A percentile compares a stretch with the other conserved stretches of the same genome.
phyloP scores from a whole-genome alignment of 768 basidiomycete species.

The Pleurotus salmoneostramineus region DNA sequence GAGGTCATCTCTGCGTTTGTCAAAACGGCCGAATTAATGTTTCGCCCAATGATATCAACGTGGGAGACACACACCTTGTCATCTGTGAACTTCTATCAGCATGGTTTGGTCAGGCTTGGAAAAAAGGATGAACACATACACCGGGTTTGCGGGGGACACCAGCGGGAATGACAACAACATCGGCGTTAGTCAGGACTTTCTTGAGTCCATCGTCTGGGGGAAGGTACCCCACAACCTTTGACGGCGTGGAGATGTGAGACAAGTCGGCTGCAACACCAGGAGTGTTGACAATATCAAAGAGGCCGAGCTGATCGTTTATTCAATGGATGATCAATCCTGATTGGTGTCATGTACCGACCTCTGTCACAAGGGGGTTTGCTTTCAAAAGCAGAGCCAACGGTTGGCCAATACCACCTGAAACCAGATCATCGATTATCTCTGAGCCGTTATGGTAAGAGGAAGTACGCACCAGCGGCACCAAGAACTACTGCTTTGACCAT shows the following conservation, averaged over 20 bases:
- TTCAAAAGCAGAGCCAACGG: conserved; percentile 92
- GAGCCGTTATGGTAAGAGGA: conserved; percentile 11
- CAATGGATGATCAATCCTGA: neutral
- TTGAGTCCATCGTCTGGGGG: conserved; percentile 78
- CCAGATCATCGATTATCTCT: conserved; percentile 7
- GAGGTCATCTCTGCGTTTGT: conserved; percentile 71
- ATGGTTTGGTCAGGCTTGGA: neutral
- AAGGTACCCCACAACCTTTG: conserved; percentile 80
- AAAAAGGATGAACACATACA: conserved; percentile 43
- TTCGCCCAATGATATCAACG: conserved; percentile 1
- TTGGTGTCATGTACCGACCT: conserved; percentile 37
- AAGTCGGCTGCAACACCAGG: conserved; percentile 96
- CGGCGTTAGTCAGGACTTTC: conserved; percentile 79
- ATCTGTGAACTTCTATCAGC: neutral
- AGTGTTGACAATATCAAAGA: conserved; percentile 97
- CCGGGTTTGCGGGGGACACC: conserved; percentile 96
- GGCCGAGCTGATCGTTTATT: conserved; percentile 52
- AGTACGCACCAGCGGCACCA: conserved; percentile 78
- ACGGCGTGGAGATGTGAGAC: conserved; percentile 87
- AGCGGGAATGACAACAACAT: conserved; percentile 93
- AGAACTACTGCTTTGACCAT: conserved; percentile 90
- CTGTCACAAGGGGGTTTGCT: conserved; percentile 73
- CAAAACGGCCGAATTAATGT: conserved; percentile 3
- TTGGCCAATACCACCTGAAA: conserved; percentile 91
- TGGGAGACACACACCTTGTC: conserved; percentile 6